phyloP scores from a whole-genome alignment of 768 basidiomycete species.

The Mycena belliarum region DNA sequence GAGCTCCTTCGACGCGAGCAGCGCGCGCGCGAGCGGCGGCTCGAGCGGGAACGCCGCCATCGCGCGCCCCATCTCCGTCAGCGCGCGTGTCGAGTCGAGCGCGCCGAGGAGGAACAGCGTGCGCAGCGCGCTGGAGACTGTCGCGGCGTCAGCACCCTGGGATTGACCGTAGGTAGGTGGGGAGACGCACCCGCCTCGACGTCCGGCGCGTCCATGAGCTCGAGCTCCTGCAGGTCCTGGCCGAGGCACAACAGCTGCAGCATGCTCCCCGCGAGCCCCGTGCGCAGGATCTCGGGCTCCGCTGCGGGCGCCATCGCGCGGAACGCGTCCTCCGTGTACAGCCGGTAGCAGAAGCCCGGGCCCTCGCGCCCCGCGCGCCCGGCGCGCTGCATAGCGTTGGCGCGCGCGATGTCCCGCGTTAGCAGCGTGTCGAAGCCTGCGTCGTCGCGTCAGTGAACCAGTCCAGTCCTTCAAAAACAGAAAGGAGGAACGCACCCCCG shows the following conservation, averaged over 20 bases:
- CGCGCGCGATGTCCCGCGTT: conserved; percentile 82
- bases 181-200: conserved; percentile 60
- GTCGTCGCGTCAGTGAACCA: neutral
- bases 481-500: conserved; percentile 47
- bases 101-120: conserved; percentile 82
- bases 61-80: conserved; percentile 74
- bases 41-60: conserved; percentile 97
- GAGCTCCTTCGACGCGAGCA: conserved; percentile 75
- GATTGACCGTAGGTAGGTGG: neutral
- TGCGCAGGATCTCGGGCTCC: conserved; percentile 90
- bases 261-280: conserved; percentile 79
- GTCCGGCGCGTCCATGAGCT: conserved; percentile 89
- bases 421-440: conserved; percentile 87
- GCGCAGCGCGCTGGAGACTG: conserved; percentile 65
- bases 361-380: conserved; percentile 97
- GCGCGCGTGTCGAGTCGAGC: conserved; percentile 58
- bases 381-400: conserved; percentile 90
- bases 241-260: conserved; percentile 86
- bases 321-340: conserved; percentile 88
- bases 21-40: conserved; percentile 73
- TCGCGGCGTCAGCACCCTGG: neutral
- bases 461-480: neutral
- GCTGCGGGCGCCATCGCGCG: conserved; percentile 61
- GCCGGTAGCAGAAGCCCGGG: conserved; percentile 82
- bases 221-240: conserved; percentile 77